Evolutionary conservation across 2,329 filamentous ascomycete genomes (phyloP), one percentile per base, ranked within the genome.

Genomic region (Talaromyces atroroseus): DNA sequence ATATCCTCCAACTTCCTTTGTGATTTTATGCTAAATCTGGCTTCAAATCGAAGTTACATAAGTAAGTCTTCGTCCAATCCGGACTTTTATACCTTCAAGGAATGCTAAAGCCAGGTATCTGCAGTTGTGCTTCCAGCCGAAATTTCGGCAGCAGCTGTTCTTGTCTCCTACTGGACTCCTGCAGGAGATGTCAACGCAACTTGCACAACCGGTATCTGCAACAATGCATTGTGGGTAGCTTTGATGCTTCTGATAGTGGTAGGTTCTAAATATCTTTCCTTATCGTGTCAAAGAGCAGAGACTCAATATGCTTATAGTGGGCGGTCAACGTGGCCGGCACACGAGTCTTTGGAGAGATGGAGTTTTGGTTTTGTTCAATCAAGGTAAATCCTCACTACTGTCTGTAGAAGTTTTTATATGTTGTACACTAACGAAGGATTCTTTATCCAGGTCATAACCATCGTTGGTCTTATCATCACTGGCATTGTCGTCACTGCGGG

Each of bases 91-190:
- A 54, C 11, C 26, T 11, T 29, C 26, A 29, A 2, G 8, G 11
- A 29, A 29, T 29, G 5, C 29, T 53, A 21, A 49, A 21, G 38
- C 3, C 21, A 54, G 47, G 32, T 21, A 45, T 26, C n/a, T 34
- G 12, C 23, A 61, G 60, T 61, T 18, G 60, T 61, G 8, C 47
- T 61, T 3, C 60, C 60, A 46, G 49, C 81, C 58, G 85, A 88
- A 70, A 83, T 88, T 58, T 82, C 82, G 0, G 85, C 85, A 10
- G 83, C 84, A 14, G 80, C 81, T 45, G 78, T 87, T 16, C 76
- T 88, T 34, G 83, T 88, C 59, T 72, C 82, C 59, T 87, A 82
- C 66, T 88, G 85, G 85, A 64, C 71, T 12, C 66, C 71, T 7
- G 63, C 64, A 36, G 71, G 77, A 52, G 72, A 75, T 47, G 67